Evolutionary conservation across 1,139 yeast genomes (phyloP).

Genomic region (Geotrichum histeridarum): DNA sequence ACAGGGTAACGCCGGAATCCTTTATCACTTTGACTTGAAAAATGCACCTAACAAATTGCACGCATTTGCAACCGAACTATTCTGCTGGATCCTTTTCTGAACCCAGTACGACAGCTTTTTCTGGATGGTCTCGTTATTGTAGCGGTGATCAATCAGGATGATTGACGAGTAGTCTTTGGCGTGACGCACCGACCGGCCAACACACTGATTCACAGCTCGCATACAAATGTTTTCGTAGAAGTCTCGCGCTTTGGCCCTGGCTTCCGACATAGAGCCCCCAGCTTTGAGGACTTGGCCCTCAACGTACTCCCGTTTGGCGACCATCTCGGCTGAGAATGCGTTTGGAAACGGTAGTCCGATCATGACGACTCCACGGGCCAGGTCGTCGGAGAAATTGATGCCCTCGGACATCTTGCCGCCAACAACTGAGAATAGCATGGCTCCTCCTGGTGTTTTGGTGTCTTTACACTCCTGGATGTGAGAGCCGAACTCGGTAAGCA

Average conservation of each 20-base stretch:
- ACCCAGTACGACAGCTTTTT: constrained; percentile 78
- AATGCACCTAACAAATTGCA: constrained; percentile 1
- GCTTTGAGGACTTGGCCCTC: constrained; percentile 40
- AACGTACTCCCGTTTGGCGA: constrained; percentile 65
- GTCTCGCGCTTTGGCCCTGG: constrained; percentile 47
- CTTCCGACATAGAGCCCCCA: constrained; percentile 45
- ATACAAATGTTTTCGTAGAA: constrained; percentile 84
- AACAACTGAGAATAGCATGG: constrained; percentile 74
- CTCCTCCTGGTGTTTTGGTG: constrained; percentile 42
- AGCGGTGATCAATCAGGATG: constrained; percentile 66
- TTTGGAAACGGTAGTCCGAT: constrained; percentile 90
- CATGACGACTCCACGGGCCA: constrained; percentile 85
- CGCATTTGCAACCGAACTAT: background rate
- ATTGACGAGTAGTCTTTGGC: constrained; percentile 74
- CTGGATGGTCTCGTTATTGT: constrained; percentile 46
- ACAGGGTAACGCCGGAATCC: background rate
- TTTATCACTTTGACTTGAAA: constrained; percentile 5
- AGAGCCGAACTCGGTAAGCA: constrained; percentile 50
- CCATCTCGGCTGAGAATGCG: constrained; percentile 73
- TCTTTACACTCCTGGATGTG: constrained; percentile 21
- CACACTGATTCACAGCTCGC: constrained; percentile 89
- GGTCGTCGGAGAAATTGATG: constrained; percentile 77
- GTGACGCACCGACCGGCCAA: constrained; percentile 90
- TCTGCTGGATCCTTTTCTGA: constrained; percentile 32
- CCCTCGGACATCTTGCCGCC: constrained; percentile 96